These are phyloP conservation scores for Ziziphus jujuba DNA, from an alignment of 306 rosid genomes.

Conservation along the genomic window DNA sequence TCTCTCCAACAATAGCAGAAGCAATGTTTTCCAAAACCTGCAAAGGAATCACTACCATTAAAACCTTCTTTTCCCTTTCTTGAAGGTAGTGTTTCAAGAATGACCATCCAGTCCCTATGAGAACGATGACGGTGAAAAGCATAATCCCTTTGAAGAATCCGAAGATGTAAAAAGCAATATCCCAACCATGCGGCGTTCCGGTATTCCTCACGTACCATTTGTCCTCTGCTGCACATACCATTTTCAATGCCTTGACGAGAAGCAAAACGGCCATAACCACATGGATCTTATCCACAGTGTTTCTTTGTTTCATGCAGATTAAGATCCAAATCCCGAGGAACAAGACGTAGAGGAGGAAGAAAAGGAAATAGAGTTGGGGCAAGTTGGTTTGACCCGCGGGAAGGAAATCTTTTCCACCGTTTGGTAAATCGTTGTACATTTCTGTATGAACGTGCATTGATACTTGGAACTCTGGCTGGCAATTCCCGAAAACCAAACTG, in stretches of 20 bases:
- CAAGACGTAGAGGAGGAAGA: not conserved
- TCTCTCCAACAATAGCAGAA: constrained; percentile 7
- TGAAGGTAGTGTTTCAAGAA: constrained; percentile 17
- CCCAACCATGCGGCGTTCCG: constrained; percentile 23
- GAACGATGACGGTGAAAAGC: constrained; percentile 25
- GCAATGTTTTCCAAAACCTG: constrained; percentile 18
- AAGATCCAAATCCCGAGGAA: not conserved
- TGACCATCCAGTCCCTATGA: constrained; percentile 17
- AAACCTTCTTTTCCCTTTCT: constrained; percentile 22
- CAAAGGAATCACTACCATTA: constrained; percentile 15
- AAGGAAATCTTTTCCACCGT: not conserved
- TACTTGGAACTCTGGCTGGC: not conserved
- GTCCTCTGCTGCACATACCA: constrained; percentile 17
- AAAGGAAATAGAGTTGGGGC: constrained; percentile 1
- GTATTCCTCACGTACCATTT: constrained; percentile 2
- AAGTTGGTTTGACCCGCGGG: not conserved
- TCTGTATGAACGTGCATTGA: constrained; percentile 11
- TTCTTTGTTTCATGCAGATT: not conserved
- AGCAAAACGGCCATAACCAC: constrained; percentile 14
- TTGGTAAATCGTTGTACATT: constrained; percentile 1
- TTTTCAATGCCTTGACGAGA: constrained; percentile 5
- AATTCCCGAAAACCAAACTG: constrained; percentile 5
- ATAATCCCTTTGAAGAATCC: constrained; percentile 7
- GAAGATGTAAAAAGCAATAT: constrained; percentile 8
- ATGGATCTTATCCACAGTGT: not conserved